Percentiles rank a stretch among this genome's conserved stretches.
phyloP scores from a whole-genome alignment of 441 rosid genomes.

The Gossypium gossypioides region DNA sequence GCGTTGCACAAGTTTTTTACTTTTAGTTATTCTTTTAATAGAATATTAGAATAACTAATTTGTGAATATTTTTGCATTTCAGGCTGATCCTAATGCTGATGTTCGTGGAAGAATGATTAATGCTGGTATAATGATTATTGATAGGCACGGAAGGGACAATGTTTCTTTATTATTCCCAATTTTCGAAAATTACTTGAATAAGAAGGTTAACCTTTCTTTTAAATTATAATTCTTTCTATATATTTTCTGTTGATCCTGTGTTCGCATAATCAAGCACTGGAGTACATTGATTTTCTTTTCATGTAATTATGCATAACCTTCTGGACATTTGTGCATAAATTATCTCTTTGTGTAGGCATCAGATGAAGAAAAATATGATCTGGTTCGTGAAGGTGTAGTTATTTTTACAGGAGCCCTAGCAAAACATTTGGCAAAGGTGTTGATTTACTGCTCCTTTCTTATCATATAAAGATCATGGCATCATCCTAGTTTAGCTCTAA shows the following conservation, averaged over 20 bases:
- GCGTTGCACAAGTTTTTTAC: not conserved
- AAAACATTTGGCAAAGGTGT: slow-evolving; percentile 81
- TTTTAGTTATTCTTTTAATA: not conserved
- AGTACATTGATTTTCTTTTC: not conserved
- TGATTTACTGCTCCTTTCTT: slow-evolving; percentile 12
- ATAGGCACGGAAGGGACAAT: slow-evolving; percentile 86
- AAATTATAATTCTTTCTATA: slow-evolving; percentile 7
- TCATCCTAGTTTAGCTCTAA: slow-evolving; percentile 14
- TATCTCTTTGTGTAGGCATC: slow-evolving; percentile 50
- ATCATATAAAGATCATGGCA: not conserved
- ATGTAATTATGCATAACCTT: not conserved
- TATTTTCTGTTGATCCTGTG: slow-evolving; percentile 7
- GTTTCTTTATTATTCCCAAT: slow-evolving; percentile 90
- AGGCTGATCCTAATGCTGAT: slow-evolving; percentile 97
- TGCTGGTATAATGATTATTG: slow-evolving; percentile 92
- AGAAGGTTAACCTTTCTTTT: slow-evolving; percentile 51
- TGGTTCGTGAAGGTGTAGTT: slow-evolving; percentile 98
- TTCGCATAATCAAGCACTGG: not conserved
- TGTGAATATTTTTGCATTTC: slow-evolving; percentile 16
- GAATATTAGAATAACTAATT: not conserved
- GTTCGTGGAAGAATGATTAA: slow-evolving; percentile 98
- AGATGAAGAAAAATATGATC: slow-evolving; percentile 87
- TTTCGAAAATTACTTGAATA: slow-evolving; percentile 91
- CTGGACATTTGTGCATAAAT: slow-evolving; percentile 8
- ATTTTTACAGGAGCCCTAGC: slow-evolving; percentile 96